These are phyloP conservation scores for Wallacemonas collosoma DNA, from an alignment of 208 protist species.

Conservation along the genomic window DNA sequence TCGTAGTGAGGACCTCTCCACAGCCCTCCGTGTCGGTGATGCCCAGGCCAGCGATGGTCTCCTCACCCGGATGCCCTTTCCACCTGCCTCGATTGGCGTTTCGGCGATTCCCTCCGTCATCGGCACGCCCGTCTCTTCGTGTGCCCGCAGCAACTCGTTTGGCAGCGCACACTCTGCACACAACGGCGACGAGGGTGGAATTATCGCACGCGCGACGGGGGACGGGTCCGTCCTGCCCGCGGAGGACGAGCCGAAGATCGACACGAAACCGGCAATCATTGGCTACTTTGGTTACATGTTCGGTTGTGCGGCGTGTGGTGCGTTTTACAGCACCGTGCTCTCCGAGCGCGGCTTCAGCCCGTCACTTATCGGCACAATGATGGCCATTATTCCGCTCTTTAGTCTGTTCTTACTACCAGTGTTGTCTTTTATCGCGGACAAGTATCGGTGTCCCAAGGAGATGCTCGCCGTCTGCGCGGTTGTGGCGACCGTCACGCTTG, in stretches of 20 bases:
- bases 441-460: conserved; percentile 33
- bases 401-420: conserved; percentile 41
- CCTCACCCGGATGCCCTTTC: background rate
- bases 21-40: background rate
- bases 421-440: conserved; percentile 54
- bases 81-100: background rate
- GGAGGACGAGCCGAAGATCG: conserved; percentile 17
- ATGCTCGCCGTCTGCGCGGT: conserved; percentile 33
- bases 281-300: conserved; percentile 56
- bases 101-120: conserved; percentile 6
- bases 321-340: conserved; percentile 47
- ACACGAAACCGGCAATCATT: conserved; percentile 22
- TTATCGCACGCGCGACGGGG: background rate
- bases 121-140: conserved; percentile 5
- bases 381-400: conserved; percentile 30
- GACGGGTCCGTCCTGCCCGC: background rate
- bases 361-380: conserved; percentile 36
- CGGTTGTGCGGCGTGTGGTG: conserved; percentile 28
- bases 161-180: background rate
- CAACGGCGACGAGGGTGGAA: background rate
- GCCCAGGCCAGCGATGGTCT: conserved; percentile 1
- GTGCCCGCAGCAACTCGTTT: background rate
- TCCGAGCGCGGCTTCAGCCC: conserved; percentile 36
- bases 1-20: background rate
- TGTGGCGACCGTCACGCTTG: conserved; percentile 14